Evolutionary conservation across 371 early-diverging fungal species (phyloP), one percentile per base, ranked within the genome.

Genomic region (Apophysomyces trapeziformis): DNA sequence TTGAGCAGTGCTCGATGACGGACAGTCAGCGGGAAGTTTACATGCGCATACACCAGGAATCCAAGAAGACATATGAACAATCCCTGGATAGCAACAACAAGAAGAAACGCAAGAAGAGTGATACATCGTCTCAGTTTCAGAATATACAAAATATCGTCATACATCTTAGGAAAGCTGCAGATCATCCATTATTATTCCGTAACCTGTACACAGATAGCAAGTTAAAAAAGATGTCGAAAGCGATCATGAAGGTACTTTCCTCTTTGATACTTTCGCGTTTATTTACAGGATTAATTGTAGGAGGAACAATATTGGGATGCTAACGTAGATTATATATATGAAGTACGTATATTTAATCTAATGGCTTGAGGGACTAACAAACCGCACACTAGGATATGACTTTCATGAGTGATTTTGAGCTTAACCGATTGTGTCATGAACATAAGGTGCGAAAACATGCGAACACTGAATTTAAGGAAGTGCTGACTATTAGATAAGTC

Each of bases 121-220:
- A 60, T 1, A 70, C 67, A 8, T 50, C 72, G 2, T 26, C 57
- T 4, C 66, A 64, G 21, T 70, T 72, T 44, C 73, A 71, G 2
- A 65, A 69, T 32, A 69, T 91, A 70, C 80, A 81, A 5, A 92
- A 93, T 60, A 77, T 89, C 9, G 71, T 95, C 35, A 92, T 95
- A 87, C 83, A 93, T 60, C 80, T 96, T 63, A 84, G 96, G 32
- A 96, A 96, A 69, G 92, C 89, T 0, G 90, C 95, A 12, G 89
- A 90, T 64, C 96, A 96, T 67, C 96, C 95, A 4, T 71, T 96
- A 68, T 75, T 96, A 6, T 82, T 93, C 68, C 79, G 96, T 39
- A 71, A 85, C 47, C 64, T 78, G 4, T 96, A 92, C 73, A 77
- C 75, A 0, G 86, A 87, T 63, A 75, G 61, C 0, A 75, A 74